A percentile compares a stretch with the other conserved stretches of the same genome.
Evolutionary conservation across 169 alveolate species (phyloP).

Genomic region (Cryptosporidium meleagridis): DNA sequence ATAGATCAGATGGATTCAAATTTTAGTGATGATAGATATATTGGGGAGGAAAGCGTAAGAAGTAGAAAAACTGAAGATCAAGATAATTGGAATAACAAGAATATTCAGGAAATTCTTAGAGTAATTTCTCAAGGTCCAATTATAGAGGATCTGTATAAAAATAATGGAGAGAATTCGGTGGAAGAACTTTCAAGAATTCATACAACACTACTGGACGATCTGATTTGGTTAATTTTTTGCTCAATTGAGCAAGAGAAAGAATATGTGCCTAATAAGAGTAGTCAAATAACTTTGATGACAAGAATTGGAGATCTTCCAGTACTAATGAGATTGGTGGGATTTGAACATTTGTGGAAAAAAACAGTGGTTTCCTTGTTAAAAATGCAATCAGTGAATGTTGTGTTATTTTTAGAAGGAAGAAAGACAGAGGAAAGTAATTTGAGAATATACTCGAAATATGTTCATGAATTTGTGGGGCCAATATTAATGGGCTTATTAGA

Average conservation of each 20-base stretch:
- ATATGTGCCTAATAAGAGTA: not conserved
- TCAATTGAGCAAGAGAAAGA: not conserved
- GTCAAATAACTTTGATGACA: not conserved
- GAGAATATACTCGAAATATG: constrained; percentile 31
- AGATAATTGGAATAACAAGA: not conserved
- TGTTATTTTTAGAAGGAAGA: constrained; percentile 2
- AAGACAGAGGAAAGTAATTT: constrained; percentile 12
- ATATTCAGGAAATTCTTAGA: not conserved
- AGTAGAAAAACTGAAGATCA: not conserved
- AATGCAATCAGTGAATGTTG: not conserved
- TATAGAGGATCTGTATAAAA: not conserved
- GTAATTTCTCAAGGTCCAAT: constrained; percentile 6
- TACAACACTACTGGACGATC: not conserved
- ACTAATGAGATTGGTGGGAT: constrained; percentile 13
- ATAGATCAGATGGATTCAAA: not conserved
- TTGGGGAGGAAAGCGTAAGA: not conserved
- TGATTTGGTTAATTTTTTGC: not conserved
- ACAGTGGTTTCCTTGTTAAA: not conserved
- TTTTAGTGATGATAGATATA: not conserved
- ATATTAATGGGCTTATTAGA: constrained; percentile 20
- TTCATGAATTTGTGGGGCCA: constrained; percentile 32
- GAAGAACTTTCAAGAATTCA: not conserved
- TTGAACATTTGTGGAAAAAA: constrained; percentile 25
- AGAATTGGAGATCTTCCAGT: constrained; percentile 6
- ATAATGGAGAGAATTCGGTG: not conserved